Base-by-base conservation (phyloP, 176 grass and related monocot species). In the Aegilops longissima region DNA sequence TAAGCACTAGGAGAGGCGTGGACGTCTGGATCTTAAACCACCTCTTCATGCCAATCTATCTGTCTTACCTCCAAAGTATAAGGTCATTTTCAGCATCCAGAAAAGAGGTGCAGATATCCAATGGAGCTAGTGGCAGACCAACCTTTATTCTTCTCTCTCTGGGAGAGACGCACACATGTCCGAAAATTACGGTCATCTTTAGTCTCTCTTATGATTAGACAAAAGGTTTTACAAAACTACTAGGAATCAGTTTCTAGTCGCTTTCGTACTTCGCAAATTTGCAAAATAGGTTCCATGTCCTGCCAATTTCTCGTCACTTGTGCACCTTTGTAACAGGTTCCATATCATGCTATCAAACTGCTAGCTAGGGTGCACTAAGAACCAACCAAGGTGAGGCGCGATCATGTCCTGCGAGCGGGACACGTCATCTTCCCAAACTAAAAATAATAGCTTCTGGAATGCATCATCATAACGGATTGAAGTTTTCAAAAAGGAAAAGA, bases 11-110 rank as follows among this genome's bases (percentile, higher is more conserved):
- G 25, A 62, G 88, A 90, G 72, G 38, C 83, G 71, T 86, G 38
- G 52, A 86, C 71, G 88, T 51, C 83, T 82, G n/a, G 10, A 68
- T 89, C 8, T 66, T 74, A 76, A 3, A 61, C 77, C 31, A 23
- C 9, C 9, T 35, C 7, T 24, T 31, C 9, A n/a, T 84, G 64
- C 25, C 25, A 27, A 27, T n/a, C 34, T 12, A 12, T 11, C 73
- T 35, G 0, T 9, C 16, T 78, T 0, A 20, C 6, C 8, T 30
- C 73, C 44, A 0, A 12, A 25, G 13, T 13, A 36, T 23, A 13
- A 0, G 54, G n/a, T 65, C 82, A 56, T 40, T 74, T 78, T 80
- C 76, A 85, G 61, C 44, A 24, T 27, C 45, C 61, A 56, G 42
- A 35, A 25, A 63, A 72, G 62, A 6, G 77, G 8, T 24, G 73